A percentile compares a stretch with the other conserved stretches of the same genome.
phyloP scores from a whole-genome alignment of 2,329 filamentous ascomycete genomes.

The Tolypocladium ophioglossoides region DNA sequence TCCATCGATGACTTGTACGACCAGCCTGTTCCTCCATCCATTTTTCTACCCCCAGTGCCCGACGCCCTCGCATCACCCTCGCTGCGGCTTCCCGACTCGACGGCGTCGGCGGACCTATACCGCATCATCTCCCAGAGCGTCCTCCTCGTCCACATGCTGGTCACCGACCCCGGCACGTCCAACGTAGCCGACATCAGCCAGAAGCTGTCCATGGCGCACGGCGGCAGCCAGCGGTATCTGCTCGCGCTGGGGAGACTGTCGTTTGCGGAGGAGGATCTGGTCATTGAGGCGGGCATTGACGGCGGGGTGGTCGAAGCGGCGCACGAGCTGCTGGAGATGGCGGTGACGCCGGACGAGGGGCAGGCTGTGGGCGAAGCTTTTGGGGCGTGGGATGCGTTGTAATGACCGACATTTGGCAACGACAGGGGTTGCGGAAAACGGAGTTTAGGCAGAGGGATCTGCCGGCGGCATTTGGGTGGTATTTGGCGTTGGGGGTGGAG shows the following conservation, averaged over 20 bases:
- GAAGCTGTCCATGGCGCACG: conserved; percentile 59
- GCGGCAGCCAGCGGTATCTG: conserved; percentile 72
- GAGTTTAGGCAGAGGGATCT: not conserved
- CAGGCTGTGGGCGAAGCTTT: conserved; percentile 32
- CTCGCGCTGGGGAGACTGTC: conserved; percentile 74
- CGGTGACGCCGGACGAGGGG: conserved; percentile 64
- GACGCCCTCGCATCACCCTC: conserved; percentile 2
- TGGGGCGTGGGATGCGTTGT: conserved; percentile 16
- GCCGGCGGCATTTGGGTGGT: not conserved
- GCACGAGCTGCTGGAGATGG: conserved; percentile 68
- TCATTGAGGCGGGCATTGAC: conserved; percentile 68
- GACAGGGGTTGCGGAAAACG: not conserved
- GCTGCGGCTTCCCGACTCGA: conserved; percentile 6
- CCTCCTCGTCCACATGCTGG: conserved; percentile 39
- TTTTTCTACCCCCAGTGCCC: conserved; percentile 19
- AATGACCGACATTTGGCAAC: not conserved
- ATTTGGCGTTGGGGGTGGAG: not conserved
- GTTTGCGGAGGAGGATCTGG: conserved; percentile 67
- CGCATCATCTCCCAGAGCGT: conserved; percentile 38
- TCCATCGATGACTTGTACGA: conserved; percentile 70
- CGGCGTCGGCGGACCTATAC: conserved; percentile 22
- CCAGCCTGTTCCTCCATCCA: conserved; percentile 31
- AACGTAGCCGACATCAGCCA: conserved; percentile 50
- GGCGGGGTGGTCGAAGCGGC: conserved; percentile 72
- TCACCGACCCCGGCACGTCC: conserved; percentile 36